A percentile compares a stretch with the other conserved stretches of the same genome.
Conservation (phyloP, 139 green algal genomes). For the Bryopsis sp. region DNA sequence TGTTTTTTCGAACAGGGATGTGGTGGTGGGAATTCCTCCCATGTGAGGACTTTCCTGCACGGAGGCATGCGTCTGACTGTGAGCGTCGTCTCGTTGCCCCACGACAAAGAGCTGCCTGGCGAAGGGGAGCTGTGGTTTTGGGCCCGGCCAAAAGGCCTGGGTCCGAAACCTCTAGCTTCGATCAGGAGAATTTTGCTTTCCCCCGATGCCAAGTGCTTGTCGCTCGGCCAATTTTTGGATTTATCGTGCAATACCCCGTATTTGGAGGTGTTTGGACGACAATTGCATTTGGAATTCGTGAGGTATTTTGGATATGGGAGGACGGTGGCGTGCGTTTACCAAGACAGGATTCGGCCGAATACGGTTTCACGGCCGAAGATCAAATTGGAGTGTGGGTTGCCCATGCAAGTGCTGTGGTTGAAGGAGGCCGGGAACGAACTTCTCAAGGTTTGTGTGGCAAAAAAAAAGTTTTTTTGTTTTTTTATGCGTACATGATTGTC, state of each 20-base stretch:
- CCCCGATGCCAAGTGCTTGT: constrained; percentile 50
- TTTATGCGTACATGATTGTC: too few relatives aligned
- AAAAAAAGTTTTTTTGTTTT: too few relatives aligned
- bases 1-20: constrained; percentile 23
- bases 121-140: constrained; percentile 61
- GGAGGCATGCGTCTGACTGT: constrained; percentile 48
- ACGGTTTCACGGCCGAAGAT: constrained; percentile 38
- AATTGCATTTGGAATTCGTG: constrained; percentile 53
- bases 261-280: constrained; percentile 37
- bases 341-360: constrained; percentile 41
- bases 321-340: constrained; percentile 65
- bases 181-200: constrained; percentile 49
- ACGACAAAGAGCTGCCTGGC: not conserved
- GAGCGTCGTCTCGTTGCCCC: constrained; percentile 24
- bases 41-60: constrained; percentile 66
- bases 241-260: constrained; percentile 23
- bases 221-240: constrained; percentile 62
- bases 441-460: constrained; percentile 29
- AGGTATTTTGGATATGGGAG: constrained; percentile 68
- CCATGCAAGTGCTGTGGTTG: constrained; percentile 53
- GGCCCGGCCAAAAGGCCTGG: constrained; percentile 49
- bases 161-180: not conserved
- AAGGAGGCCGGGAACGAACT: constrained; percentile 36
- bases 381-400: constrained; percentile 29
- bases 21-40: constrained; percentile 44